Evolutionary conservation across 2,329 filamentous ascomycete species (phyloP).

Genomic region (Paramyrothecium sp.): DNA sequence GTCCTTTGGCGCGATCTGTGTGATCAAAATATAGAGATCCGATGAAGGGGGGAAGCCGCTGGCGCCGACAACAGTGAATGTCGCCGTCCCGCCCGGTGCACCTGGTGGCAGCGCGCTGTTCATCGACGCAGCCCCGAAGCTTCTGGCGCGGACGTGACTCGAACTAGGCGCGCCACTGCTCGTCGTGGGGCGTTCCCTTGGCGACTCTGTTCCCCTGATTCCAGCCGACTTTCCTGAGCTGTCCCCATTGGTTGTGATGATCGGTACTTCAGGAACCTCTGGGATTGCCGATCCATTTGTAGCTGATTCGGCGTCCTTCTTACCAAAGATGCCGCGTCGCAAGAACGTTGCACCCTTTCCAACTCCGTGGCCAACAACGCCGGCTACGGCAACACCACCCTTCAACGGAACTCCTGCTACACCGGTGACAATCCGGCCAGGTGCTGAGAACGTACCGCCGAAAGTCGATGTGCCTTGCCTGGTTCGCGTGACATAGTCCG

Average conservation of each 20-base stretch:
- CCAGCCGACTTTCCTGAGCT: conserved; percentile 41
- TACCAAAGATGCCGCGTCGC: conserved; percentile 75
- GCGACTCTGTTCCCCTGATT: conserved; percentile 24
- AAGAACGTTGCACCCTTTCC: conserved; percentile 90
- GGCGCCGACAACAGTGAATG: conserved; percentile 77
- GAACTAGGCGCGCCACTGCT: conserved; percentile 19
- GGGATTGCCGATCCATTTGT: conserved; percentile 42
- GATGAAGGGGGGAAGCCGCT: conserved; percentile 72
- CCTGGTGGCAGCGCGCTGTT: conserved; percentile 60
- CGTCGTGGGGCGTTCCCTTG: conserved; percentile 16
- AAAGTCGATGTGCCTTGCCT: conserved; percentile 92
- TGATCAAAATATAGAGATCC: conserved; percentile 76
- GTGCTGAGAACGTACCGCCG: conserved; percentile 81
- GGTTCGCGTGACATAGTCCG: conserved; percentile 83
- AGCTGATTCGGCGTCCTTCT: conserved; percentile 63
- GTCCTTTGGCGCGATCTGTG: conserved; percentile 63
- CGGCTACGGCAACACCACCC: conserved; percentile 75
- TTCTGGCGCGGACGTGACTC: conserved; percentile 51
- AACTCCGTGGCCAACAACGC: conserved; percentile 72
- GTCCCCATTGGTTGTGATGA: conserved; percentile 30
- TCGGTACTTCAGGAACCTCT: conserved; percentile 39
- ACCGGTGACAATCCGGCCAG: conserved; percentile 82
- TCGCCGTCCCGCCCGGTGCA: conserved; percentile 70
- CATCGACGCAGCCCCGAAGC: conserved; percentile 64
- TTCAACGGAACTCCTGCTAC: conserved; percentile 90